These are phyloP conservation scores for Silene latifolia DNA, from an alignment of 148 eudicot species.

Conservation along the genomic window DNA sequence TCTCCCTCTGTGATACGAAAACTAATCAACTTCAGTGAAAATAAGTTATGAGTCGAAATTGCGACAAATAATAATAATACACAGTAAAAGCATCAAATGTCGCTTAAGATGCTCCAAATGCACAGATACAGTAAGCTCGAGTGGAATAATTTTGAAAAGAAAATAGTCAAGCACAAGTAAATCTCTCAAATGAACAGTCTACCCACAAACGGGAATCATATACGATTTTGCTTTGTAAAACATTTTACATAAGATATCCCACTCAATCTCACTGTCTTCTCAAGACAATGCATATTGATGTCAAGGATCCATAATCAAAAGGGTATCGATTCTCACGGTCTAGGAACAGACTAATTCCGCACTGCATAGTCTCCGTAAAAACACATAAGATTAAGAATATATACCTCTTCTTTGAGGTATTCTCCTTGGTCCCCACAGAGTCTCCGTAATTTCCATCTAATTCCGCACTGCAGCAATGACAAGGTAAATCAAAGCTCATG, in stretches of 20 bases:
- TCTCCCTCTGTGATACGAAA: constrained; percentile 48
- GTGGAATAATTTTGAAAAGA: too few species aligned
- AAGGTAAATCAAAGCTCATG: constrained; percentile 11
- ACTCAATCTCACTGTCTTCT: not conserved
- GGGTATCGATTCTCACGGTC: constrained; percentile 5
- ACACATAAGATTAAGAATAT: not conserved
- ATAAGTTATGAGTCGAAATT: not conserved
- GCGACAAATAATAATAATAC: not conserved
- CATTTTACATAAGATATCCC: not conserved
- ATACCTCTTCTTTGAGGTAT: constrained; percentile 75
- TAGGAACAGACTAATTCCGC: not conserved
- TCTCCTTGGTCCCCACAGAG: constrained; percentile 51
- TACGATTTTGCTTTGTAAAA: not conserved
- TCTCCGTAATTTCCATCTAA: constrained; percentile 60
- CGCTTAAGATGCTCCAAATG: constrained; percentile 8
- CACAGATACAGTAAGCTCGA: constrained; percentile 7
- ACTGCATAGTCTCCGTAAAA: not conserved
- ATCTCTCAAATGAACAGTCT: not conserved
- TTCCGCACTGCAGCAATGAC: constrained; percentile 42
- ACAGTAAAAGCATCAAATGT: not conserved
- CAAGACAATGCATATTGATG: not conserved
- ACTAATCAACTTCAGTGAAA: not conserved
- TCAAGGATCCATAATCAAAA: not conserved
- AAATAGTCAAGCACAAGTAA: not conserved
- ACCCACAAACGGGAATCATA: not conserved